Evolutionary conservation across 2,329 filamentous ascomycete genomes (phyloP).

Genomic region (Aphanocladium album): DNA sequence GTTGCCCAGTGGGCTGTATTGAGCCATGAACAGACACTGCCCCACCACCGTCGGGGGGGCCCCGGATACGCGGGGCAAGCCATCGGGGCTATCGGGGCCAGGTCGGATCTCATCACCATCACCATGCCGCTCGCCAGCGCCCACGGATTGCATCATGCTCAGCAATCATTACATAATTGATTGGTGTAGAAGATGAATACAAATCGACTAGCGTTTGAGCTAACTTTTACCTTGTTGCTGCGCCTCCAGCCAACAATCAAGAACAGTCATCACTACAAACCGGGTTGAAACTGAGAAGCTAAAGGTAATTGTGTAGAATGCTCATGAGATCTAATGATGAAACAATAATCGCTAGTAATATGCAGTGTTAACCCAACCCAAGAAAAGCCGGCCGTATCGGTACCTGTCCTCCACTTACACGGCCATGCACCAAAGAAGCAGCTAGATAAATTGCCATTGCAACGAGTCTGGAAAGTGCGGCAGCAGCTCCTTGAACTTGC

Average conservation of each 20-base stretch:
- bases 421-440: background rate
- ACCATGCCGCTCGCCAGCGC: background rate
- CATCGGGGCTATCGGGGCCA: background rate
- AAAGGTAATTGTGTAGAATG: background rate
- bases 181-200: no score
- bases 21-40: no score
- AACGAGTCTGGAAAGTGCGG: constrained; percentile 1
- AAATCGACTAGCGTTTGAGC: no score
- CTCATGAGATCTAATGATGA: background rate
- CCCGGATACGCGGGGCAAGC: background rate
- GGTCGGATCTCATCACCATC: background rate
- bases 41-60: no score
- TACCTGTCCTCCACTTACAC: background rate
- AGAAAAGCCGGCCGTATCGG: background rate
- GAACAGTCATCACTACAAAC: no score
- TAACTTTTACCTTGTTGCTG: no score
- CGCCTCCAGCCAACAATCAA: no score
- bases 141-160: background rate
- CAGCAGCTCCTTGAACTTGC: background rate
- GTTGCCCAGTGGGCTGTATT: no score
- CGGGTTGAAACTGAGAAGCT: no score
- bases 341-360: background rate
- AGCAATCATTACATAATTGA: no score
- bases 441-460: background rate
- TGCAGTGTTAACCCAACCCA: background rate